Evolutionary conservation across 202 grass and related monocot genomes (phyloP), one percentile per base, ranked within the genome.

Genomic region (Panicum virgatum): DNA sequence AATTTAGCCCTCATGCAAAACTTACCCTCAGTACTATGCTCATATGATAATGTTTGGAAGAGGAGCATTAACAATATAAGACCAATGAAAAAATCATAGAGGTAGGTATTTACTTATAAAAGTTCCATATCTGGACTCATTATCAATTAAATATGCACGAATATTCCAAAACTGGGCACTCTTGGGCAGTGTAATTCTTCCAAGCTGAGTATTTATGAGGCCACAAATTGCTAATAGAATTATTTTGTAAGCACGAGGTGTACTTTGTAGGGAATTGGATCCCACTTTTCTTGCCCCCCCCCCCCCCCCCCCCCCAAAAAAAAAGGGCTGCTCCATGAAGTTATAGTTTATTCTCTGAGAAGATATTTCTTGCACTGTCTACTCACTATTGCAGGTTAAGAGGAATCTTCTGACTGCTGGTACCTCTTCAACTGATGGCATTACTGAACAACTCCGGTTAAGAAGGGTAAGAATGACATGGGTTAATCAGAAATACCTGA

Each of bases 401-500:
- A 97, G 87, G 77, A 88, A 78, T 78, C 44, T 76, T 77, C 82
- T 72, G 29, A 70, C 29, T 66, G 56, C 44, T 23, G 69, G 57
- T 18, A 50, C 65, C 30, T 85, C 69, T 73, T 77, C 62, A 5
- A 36, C 52, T 26, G 74, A 71, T 72, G 60, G 32, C 58, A 74
- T 63, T 59, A 16, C 62, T 72, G 81, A 76, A 70, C 73, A 82
- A 39, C 63, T 72, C 53, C 88, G 73, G 23, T 61, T 86, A 25
- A 90, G 69, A 91, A 92, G 92, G 92, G 94, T 94, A 91, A 86
- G 32, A 77, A 38, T 69, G 53, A 2, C 5, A 62, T 67, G 26
- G 26, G 5, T 26, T 6, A 81, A 79, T 71, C 23, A 19, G 25
- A 75, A 83, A 23, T 79, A 38, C 79, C 14, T 63, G 16, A 37